Percentiles rank a stretch among this genome's conserved stretches.
Evolutionary conservation across 2,329 filamentous ascomycete genomes (phyloP).

Genomic region (Ceratocystis cubensis): DNA sequence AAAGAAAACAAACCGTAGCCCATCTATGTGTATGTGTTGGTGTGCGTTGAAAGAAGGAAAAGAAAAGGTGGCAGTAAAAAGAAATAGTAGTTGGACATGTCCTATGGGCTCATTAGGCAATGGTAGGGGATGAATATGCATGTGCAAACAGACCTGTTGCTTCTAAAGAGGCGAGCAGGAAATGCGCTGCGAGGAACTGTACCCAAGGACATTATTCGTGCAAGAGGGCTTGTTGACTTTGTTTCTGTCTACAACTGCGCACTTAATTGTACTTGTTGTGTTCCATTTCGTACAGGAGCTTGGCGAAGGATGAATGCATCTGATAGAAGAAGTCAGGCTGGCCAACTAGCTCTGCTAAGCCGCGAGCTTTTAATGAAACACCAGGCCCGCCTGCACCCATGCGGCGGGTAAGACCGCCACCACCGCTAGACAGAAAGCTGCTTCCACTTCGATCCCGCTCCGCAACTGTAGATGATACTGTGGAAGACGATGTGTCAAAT

Average conservation of each 20-base stretch:
- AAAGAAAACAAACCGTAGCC: not conserved
- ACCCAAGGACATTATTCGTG: no score
- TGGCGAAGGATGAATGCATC: slow-evolving; percentile 51
- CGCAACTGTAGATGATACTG: not conserved
- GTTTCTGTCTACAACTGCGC: no score
- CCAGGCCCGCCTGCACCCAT: slow-evolving; percentile 46
- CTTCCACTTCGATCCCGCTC: slow-evolving; percentile 30
- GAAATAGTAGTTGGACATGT: no score
- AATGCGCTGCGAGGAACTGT: no score
- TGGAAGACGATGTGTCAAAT: slow-evolving; percentile 26
- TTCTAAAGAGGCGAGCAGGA: no score
- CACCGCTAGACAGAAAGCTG: slow-evolving; percentile 45
- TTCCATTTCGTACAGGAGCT: slow-evolving; percentile 47
- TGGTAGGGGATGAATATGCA: not conserved
- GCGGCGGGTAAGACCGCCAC: slow-evolving; percentile 41
- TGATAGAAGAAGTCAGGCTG: slow-evolving; percentile 57
- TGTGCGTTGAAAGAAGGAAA: not conserved
- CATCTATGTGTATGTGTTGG: not conserved
- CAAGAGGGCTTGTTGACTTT: no score
- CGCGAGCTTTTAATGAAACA: slow-evolving; percentile 44
- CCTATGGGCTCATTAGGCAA: no score
- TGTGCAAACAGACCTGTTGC: not conserved
- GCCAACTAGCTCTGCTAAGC: slow-evolving; percentile 53
- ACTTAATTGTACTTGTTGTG: slow-evolving; percentile 15
- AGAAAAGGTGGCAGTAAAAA: not conserved